phyloP scores from a whole-genome alignment of 257 asterid species.

The Rhazya stricta region DNA sequence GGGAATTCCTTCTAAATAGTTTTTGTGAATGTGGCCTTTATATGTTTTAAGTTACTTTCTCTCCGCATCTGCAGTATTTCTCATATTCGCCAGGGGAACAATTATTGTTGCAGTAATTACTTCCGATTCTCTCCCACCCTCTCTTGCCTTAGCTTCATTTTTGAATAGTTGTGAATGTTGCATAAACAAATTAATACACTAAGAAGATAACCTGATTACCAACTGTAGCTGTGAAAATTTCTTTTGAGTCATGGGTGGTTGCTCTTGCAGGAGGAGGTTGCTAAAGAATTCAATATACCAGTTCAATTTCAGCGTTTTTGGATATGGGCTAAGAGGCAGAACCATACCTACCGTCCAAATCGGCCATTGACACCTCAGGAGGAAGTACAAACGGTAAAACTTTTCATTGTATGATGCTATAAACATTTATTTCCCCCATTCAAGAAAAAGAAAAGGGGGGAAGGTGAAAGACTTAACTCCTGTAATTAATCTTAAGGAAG shows the following conservation, averaged over 20 bases:
- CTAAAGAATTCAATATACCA: constrained; percentile 78
- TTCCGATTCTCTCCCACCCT: not conserved
- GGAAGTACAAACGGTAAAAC: constrained; percentile 70
- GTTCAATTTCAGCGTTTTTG: constrained; percentile 90
- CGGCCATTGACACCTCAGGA: constrained; percentile 89
- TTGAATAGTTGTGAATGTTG: not conserved
- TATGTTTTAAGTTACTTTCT: not conserved
- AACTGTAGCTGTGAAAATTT: not conserved
- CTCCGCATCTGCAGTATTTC: not conserved
- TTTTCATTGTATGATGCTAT: not conserved
- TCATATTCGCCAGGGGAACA: not conserved
- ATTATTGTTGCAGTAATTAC: not conserved
- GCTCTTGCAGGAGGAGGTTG: constrained; percentile 79
- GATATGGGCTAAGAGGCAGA: constrained; percentile 97
- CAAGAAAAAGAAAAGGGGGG: not conserved
- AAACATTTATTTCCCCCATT: not conserved
- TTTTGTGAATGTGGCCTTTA: not conserved
- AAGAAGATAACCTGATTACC: not conserved
- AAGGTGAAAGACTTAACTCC: too few relatives aligned
- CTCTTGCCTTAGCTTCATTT: too few relatives aligned
- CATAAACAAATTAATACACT: not conserved
- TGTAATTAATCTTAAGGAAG: not conserved
- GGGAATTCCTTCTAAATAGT: not conserved
- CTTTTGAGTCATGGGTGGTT: constrained; percentile 4
- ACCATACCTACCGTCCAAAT: constrained; percentile 95